Percentiles rank a stretch among this genome's conserved stretches.
Evolutionary conservation across 202 grass and related monocot genomes (phyloP).

Genomic region (Carex sylvatica): DNA sequence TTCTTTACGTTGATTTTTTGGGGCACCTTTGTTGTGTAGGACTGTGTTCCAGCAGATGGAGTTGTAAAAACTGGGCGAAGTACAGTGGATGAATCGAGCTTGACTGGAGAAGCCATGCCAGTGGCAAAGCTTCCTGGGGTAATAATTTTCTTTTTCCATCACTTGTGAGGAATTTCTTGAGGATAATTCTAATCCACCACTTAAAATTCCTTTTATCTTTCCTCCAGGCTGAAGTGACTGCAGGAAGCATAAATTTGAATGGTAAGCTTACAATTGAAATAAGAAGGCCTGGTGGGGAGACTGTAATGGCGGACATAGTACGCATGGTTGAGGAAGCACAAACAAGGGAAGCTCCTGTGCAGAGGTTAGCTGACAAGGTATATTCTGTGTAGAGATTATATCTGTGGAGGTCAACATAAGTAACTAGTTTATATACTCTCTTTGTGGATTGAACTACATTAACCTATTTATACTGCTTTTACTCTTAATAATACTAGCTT

Average conservation of each 20-base stretch:
- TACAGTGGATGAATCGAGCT: slow-evolving; percentile 94
- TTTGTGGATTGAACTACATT: neutral
- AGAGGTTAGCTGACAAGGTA: slow-evolving; percentile 94
- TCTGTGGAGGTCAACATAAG: neutral
- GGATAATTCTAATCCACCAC: neutral
- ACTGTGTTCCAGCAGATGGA: slow-evolving; percentile 84
- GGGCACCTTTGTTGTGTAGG: slow-evolving; percentile 45
- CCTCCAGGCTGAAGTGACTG: slow-evolving; percentile 76
- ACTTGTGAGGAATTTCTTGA: slow-evolving; percentile 6
- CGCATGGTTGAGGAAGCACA: slow-evolving; percentile 90
- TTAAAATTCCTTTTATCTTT: slow-evolving; percentile 27
- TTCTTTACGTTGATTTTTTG: neutral
- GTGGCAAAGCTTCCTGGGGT: slow-evolving; percentile 90
- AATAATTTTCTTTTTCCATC: slow-evolving; percentile 26
- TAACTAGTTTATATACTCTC: neutral
- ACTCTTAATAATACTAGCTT: neutral
- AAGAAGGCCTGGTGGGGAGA: slow-evolving; percentile 83
- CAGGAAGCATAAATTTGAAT: slow-evolving; percentile 96
- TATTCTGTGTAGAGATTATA: neutral
- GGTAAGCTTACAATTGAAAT: slow-evolving; percentile 89
- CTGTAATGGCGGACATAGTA: slow-evolving; percentile 93
- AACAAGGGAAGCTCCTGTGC: slow-evolving; percentile 82
- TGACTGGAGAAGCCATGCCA: slow-evolving; percentile 92
- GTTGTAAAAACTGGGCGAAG: slow-evolving; percentile 85
- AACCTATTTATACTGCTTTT: neutral